Percentiles rank a stretch among this genome's conserved stretches.
Conservation (phyloP, 441 rosid species). For the Populus hybrid region DNA sequence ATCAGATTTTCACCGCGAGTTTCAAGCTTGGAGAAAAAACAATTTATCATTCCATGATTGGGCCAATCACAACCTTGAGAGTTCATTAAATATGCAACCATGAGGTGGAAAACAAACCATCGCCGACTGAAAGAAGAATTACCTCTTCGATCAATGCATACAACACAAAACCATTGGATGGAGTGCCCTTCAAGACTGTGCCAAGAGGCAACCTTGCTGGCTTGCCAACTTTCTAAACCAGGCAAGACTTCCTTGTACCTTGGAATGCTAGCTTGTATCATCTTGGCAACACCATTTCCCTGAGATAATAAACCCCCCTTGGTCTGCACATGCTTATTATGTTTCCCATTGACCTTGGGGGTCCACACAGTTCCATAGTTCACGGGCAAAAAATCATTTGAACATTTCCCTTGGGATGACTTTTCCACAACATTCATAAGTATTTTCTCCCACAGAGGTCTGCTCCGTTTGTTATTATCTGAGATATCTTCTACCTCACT, state of each 20-base stretch:
- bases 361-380: constrained; percentile 52
- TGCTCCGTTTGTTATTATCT: constrained; percentile 38
- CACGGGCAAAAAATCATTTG: constrained; percentile 30
- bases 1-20: not conserved
- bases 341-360: constrained; percentile 88
- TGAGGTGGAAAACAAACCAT: not conserved
- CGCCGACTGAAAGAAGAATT: constrained; percentile 17
- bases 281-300: constrained; percentile 64
- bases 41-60: not conserved
- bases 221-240: constrained; percentile 84
- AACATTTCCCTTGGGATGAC: constrained; percentile 36
- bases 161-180: constrained; percentile 83
- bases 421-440: constrained; percentile 45
- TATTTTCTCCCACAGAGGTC: constrained; percentile 68
- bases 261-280: constrained; percentile 64
- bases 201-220: constrained; percentile 85
- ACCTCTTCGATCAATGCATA: constrained; percentile 89
- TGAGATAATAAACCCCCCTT: constrained; percentile 40
- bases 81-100: not conserved
- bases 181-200: constrained; percentile 90
- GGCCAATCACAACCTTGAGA: not conserved
- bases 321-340: constrained; percentile 56
- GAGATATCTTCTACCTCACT: constrained; percentile 56
- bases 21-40: not conserved
- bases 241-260: constrained; percentile 79